phyloP scores from a whole-genome alignment of 148 eudicot species.

The Rhododendron ferrugineum region DNA sequence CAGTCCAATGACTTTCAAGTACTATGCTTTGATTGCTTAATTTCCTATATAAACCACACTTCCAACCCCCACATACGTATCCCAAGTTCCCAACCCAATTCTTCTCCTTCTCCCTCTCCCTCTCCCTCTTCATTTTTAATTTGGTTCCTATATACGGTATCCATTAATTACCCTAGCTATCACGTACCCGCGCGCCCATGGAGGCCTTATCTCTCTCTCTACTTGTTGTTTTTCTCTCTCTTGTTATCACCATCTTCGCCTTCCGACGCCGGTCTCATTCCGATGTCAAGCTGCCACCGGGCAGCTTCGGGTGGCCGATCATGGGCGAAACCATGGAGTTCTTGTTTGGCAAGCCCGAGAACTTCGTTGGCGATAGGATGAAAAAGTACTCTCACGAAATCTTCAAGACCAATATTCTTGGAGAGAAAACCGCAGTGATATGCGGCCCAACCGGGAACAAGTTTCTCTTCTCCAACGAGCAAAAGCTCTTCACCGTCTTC shows the following conservation, averaged over 20 bases:
- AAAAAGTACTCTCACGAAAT: constrained; percentile 1
- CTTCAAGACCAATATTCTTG: constrained; percentile 6
- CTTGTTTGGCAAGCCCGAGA: constrained; percentile 1
- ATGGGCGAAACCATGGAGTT: constrained; percentile 6
- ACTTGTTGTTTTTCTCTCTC: neutral
- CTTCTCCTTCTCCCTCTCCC: neutral
- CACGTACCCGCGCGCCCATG: neutral
- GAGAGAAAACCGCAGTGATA: constrained; percentile 2
- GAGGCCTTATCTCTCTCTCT: neutral
- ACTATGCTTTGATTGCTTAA: neutral
- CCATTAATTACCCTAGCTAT: neutral
- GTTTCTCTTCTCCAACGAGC: constrained; percentile 1
- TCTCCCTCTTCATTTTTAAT: too few species aligned
- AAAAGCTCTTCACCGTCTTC: constrained; percentile 11
- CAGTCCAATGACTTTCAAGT: neutral
- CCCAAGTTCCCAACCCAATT: neutral
- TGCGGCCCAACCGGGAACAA: constrained; percentile 4
- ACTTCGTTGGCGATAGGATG: constrained; percentile 4
- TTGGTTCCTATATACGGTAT: neutral
- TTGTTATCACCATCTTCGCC: neutral
- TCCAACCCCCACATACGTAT: neutral
- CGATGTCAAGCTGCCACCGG: constrained; percentile 9
- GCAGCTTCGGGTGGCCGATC: constrained; percentile 4
- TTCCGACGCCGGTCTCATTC: neutral
- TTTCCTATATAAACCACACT: neutral